Conservation (phyloP, 31 red algal species). For the Asparagopsis taxiformis region DNA sequence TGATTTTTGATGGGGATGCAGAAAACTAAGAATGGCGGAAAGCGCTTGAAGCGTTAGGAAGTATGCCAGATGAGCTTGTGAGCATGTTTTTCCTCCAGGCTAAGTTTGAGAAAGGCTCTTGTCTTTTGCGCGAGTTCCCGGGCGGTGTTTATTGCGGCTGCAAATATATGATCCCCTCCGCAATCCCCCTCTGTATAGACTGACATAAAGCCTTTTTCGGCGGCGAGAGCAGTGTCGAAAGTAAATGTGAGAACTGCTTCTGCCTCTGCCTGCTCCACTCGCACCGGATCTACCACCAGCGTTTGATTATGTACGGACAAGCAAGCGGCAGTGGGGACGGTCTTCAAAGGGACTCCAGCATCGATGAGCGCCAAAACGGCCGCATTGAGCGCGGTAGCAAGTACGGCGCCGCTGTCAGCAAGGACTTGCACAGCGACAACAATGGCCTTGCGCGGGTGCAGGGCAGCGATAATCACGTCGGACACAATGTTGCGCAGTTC, state of each 20-base stretch:
- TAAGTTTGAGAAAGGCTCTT: slow-evolving; percentile 40
- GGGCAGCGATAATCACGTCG: slow-evolving; percentile 17
- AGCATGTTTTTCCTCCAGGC: slow-evolving; percentile 34
- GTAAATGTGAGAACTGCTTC: slow-evolving; percentile 35
- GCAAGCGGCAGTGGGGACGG: slow-evolving; percentile 32
- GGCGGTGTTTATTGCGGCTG: slow-evolving; percentile 35
- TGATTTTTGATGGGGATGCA: slow-evolving; percentile 35
- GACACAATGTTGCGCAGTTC: slow-evolving; percentile 21
- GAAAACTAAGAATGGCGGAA: not conserved
- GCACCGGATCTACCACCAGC: slow-evolving; percentile 48
- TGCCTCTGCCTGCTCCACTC: slow-evolving; percentile 57
- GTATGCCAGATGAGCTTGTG: slow-evolving; percentile 42
- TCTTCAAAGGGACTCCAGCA: slow-evolving; percentile 76
- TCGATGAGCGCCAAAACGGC: slow-evolving; percentile 70
- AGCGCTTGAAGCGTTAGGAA: slow-evolving; percentile 1
- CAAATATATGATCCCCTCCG: slow-evolving; percentile 45
- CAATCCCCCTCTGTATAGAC: slow-evolving; percentile 68
- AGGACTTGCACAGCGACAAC: slow-evolving; percentile 85
- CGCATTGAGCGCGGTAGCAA: slow-evolving; percentile 65
- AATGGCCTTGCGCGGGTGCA: slow-evolving; percentile 46
- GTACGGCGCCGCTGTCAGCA: slow-evolving; percentile 59
- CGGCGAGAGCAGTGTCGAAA: slow-evolving; percentile 34
- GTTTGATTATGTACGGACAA: slow-evolving; percentile 37
- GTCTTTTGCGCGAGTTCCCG: slow-evolving; percentile 59
- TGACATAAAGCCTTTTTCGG: slow-evolving; percentile 66